These are phyloP conservation scores for Lactarius psammicola DNA, from an alignment of 768 basidiomycete genomes.

Conservation along the genomic window DNA sequence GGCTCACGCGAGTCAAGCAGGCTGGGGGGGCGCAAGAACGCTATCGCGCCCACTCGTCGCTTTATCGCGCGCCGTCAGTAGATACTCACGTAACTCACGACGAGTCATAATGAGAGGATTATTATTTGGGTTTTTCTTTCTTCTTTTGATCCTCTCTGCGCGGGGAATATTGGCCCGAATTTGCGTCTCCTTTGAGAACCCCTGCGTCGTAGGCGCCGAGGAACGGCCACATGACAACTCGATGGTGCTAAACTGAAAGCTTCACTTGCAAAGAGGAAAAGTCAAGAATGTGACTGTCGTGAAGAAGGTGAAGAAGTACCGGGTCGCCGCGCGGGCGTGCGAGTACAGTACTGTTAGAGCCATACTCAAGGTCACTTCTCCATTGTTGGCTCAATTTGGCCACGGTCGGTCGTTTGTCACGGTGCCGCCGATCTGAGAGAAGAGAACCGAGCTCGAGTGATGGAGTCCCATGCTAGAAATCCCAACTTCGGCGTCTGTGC, in stretches of 20 bases:
- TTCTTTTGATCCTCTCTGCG: not conserved
- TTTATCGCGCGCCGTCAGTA: not conserved
- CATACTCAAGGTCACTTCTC: not conserved
- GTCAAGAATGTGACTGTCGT: not conserved
- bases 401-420: not conserved
- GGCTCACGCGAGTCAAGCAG: not conserved
- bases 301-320: not conserved
- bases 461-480: not conserved
- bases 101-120: not conserved
- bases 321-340: not conserved
- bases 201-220: not conserved
- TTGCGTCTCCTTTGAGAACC: not conserved
- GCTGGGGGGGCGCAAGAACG: not conserved
- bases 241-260: not conserved
- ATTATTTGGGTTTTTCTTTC: not conserved
- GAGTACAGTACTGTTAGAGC: not conserved
- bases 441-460: not conserved
- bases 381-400: not conserved
- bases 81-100: not conserved
- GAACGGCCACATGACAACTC: not conserved
- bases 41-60: not conserved
- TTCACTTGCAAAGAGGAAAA: constrained; percentile 3
- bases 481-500: not conserved
- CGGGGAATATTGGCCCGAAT: not conserved
- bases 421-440: not conserved